phyloP scores from a whole-genome alignment of 1,284 basidiomycete genomes.

The Anthracocystis setariae region DNA sequence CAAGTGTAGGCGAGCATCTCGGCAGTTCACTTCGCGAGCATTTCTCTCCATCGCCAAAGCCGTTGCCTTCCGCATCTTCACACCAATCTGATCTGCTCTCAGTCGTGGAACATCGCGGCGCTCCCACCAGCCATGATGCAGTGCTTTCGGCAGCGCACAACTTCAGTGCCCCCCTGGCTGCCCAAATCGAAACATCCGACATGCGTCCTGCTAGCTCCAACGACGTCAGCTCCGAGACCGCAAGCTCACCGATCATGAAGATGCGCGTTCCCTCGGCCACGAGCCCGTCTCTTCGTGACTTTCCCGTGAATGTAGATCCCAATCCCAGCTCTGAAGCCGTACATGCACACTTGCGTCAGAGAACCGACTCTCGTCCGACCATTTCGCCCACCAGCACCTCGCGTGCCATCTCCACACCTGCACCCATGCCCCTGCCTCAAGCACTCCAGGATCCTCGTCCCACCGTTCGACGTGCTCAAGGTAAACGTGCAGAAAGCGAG shows the following conservation, averaged over 20 bases:
- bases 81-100: slow-evolving; percentile 13
- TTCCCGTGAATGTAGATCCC: slow-evolving; percentile 26
- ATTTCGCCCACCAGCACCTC: slow-evolving; percentile 33
- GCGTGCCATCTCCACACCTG: slow-evolving; percentile 28
- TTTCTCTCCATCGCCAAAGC: slow-evolving; percentile 17
- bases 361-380: slow-evolving; percentile 42
- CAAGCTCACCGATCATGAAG: slow-evolving; percentile 46
- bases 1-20: slow-evolving; percentile 26
- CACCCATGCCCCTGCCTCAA: slow-evolving; percentile 35
- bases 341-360: slow-evolving; percentile 23
- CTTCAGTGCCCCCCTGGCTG: background rate
- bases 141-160: background rate
- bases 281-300: slow-evolving; percentile 36
- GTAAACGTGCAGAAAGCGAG: slow-evolving; percentile 48
- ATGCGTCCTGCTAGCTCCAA: slow-evolving; percentile 13
- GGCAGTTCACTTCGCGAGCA: slow-evolving; percentile 23
- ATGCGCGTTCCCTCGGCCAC: slow-evolving; percentile 18
- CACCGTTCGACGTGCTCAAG: slow-evolving; percentile 26
- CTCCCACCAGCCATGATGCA: slow-evolving; percentile 3
- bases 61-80: background rate
- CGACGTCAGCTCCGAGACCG: slow-evolving; percentile 21
- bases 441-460: slow-evolving; percentile 35
- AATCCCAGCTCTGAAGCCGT: slow-evolving; percentile 33
- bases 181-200: slow-evolving; percentile 1
- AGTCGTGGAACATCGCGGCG: slow-evolving; percentile 11